A percentile compares a stretch with the other conserved stretches of the same genome.
These are phyloP conservation scores for Ganoderma leucocontextum DNA, from an alignment of 1,284 basidiomycete species.

Conservation along the genomic window DNA sequence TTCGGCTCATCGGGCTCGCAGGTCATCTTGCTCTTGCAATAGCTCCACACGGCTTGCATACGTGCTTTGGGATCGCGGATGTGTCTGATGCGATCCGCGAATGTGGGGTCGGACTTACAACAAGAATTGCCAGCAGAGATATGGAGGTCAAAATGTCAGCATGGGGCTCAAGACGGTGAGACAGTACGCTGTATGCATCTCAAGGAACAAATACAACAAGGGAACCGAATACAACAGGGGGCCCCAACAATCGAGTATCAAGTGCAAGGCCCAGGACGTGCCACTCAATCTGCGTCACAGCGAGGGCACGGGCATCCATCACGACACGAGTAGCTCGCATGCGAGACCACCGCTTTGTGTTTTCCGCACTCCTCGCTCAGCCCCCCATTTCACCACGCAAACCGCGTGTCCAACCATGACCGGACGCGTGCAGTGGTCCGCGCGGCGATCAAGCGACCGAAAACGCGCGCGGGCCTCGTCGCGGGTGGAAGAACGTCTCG, in stretches of 20 bases:
- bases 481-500: slow-evolving; percentile 81
- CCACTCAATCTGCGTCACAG: slow-evolving; percentile 72
- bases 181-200: slow-evolving; percentile 21
- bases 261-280: slow-evolving; percentile 63
- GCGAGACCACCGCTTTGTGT: slow-evolving; percentile 44
- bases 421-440: slow-evolving; percentile 68
- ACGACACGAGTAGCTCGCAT: slow-evolving; percentile 39
- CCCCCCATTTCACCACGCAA: slow-evolving; percentile 91
- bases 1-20: slow-evolving; percentile 91
- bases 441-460: slow-evolving; percentile 92
- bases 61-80: slow-evolving; percentile 89
- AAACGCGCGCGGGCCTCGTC: slow-evolving; percentile 77
- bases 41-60: slow-evolving; percentile 86
- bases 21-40: slow-evolving; percentile 86
- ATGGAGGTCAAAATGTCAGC: slow-evolving; percentile 60
- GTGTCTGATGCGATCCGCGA: slow-evolving; percentile 85
- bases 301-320: slow-evolving; percentile 48
- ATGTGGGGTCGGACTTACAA: slow-evolving; percentile 82
- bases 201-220: slow-evolving; percentile 41
- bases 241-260: slow-evolving; percentile 62
- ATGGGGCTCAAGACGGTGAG: slow-evolving; percentile 40
- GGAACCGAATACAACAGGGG: slow-evolving; percentile 57
- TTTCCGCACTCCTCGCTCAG: slow-evolving; percentile 90
- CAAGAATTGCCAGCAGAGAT: slow-evolving; percentile 31
- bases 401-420: slow-evolving; percentile 82